phyloP scores from a whole-genome alignment of 148 eudicot species.

The Nepenthes mirabilis region DNA sequence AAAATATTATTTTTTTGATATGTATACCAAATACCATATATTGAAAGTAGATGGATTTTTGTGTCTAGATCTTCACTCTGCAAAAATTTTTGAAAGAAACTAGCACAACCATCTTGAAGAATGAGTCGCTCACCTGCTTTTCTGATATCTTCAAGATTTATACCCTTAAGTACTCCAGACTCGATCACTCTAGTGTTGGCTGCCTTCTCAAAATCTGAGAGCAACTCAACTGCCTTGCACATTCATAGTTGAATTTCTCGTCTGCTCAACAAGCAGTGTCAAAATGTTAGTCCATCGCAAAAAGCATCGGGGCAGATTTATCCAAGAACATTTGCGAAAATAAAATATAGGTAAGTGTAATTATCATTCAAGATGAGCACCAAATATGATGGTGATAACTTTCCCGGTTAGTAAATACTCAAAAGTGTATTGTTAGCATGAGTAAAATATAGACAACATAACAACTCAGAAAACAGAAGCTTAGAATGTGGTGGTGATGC shows the following conservation, averaged over 20 bases:
- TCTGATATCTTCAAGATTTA: conserved; percentile 70
- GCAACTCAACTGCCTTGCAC: conserved; percentile 47
- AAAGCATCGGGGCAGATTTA: neutral
- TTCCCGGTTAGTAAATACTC: too few species aligned
- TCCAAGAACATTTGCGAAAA: conserved; percentile 2
- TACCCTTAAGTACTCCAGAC: conserved; percentile 80
- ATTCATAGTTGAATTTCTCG: conserved; percentile 38
- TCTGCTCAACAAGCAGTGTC: conserved; percentile 26
- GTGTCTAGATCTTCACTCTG: conserved; percentile 53
- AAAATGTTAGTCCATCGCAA: neutral
- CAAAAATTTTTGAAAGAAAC: conserved; percentile 48
- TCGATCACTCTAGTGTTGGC: conserved; percentile 75
- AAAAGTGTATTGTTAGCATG: too few species aligned
- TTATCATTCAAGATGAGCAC: neutral
- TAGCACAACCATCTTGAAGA: conserved; percentile 77
- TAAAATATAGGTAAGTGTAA: neutral
- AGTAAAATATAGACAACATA: too few species aligned
- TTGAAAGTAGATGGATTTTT: conserved; percentile 67
- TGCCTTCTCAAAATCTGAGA: conserved; percentile 67
- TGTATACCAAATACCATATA: too few species aligned
- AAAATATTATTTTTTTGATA: too few species aligned
- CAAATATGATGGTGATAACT: too few species aligned
- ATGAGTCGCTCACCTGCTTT: conserved; percentile 69
- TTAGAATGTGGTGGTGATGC: neutral
- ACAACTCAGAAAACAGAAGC: too few species aligned